Conservation (phyloP, 495 filamentous ascomycete species). For the Aspergillus homomorphus region DNA sequence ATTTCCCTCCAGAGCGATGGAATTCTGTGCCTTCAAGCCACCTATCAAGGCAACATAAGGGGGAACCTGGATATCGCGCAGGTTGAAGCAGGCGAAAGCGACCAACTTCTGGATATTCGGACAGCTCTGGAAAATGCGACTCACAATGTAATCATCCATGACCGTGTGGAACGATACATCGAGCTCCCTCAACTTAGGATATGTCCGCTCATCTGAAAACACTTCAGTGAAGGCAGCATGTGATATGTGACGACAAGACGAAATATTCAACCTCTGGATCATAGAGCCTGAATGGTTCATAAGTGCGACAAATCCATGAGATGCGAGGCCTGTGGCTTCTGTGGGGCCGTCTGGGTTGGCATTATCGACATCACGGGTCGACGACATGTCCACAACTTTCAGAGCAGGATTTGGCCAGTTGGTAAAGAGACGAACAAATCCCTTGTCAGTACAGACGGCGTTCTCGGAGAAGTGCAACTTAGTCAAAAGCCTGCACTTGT, state of each 20-base stretch:
- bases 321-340: constrained; percentile 65
- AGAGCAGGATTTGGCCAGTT: constrained; percentile 72
- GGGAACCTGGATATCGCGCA: constrained; percentile 66
- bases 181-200: constrained; percentile 63
- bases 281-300: constrained; percentile 76
- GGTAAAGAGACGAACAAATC: constrained; percentile 65
- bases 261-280: constrained; percentile 64
- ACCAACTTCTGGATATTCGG: constrained; percentile 68
- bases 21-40: constrained; percentile 63
- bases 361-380: constrained; percentile 71
- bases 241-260: constrained; percentile 76
- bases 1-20: constrained; percentile 53
- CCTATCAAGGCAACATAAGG: constrained; percentile 74
- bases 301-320: constrained; percentile 67
- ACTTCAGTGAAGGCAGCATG: constrained; percentile 63
- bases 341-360: constrained; percentile 57
- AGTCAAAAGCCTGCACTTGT: constrained; percentile 58
- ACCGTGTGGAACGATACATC: constrained; percentile 75
- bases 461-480: constrained; percentile 80
- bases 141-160: constrained; percentile 71
- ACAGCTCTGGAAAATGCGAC: constrained; percentile 70
- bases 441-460: constrained; percentile 68
- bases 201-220: constrained; percentile 59
- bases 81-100: constrained; percentile 82
- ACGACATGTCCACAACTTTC: constrained; percentile 64